Percentiles rank a stretch among this genome's conserved stretches.
Conservation (phyloP, 75 land plant species). For the Selaginella moellendorffii region DNA sequence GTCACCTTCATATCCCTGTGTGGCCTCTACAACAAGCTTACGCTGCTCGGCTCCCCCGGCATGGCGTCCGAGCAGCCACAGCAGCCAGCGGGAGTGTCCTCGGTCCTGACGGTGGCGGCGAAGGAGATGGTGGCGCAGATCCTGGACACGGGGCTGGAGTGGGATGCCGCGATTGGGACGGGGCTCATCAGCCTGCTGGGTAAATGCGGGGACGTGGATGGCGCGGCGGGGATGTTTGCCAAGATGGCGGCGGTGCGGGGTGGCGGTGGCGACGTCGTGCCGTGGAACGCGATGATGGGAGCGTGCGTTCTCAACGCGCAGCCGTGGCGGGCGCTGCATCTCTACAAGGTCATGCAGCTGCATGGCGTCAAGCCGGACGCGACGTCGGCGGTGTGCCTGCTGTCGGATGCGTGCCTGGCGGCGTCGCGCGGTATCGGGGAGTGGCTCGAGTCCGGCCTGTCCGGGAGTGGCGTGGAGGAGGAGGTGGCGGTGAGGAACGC, state of each 20-base stretch:
- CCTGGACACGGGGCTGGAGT: not conserved
- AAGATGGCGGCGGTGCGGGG: not conserved
- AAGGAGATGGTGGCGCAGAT: not conserved
- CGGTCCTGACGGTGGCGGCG: too few species aligned
- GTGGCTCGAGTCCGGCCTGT: not conserved
- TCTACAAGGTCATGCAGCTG: not conserved
- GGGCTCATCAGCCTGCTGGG: not conserved
- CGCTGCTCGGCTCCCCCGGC: not conserved
- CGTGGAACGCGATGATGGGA: not conserved
- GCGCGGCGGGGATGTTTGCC: not conserved
- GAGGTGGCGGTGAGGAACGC: not conserved
- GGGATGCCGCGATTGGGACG: not conserved
- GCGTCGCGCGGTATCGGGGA: not conserved
- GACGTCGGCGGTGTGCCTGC: not conserved
- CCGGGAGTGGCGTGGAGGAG: not conserved
- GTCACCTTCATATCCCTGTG: constrained; percentile 1
- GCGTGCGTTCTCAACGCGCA: not conserved
- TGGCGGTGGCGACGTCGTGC: not conserved
- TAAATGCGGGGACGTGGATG: not conserved
- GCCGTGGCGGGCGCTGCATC: not conserved
- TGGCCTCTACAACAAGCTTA: not conserved
- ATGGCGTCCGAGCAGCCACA: too few species aligned
- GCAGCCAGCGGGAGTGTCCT: too few species aligned
- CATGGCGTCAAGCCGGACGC: not conserved
- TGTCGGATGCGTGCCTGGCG: not conserved